A percentile compares a stretch with the other conserved stretches of the same genome.
These are phyloP conservation scores for Populus hybrid DNA, from an alignment of 441 rosid genomes.

Conservation along the genomic window DNA sequence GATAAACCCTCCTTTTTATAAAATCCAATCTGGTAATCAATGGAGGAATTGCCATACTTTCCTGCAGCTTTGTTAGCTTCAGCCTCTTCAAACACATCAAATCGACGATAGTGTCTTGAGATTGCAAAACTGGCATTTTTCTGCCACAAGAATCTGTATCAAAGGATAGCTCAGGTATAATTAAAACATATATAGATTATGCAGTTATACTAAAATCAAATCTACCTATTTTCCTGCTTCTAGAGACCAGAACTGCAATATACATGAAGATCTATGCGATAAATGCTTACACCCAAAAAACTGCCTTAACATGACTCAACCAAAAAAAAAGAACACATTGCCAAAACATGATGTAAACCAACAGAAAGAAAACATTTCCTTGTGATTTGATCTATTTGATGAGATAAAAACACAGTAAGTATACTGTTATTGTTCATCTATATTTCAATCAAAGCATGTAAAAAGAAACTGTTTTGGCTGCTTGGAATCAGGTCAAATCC, in stretches of 20 bases:
- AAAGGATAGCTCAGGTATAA: not conserved
- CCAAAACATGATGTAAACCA: conserved; percentile 7
- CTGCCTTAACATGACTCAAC: not conserved
- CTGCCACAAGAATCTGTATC: conserved; percentile 70
- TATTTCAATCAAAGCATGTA: not conserved
- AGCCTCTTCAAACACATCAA: conserved; percentile 81
- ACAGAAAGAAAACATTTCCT: not conserved
- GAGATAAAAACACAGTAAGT: not conserved
- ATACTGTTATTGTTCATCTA: not conserved
- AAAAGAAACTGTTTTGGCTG: not conserved
- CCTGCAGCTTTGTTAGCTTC: conserved; percentile 90
- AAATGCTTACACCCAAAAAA: not conserved
- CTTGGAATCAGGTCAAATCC: not conserved
- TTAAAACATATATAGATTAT: not conserved
- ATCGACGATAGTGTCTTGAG: conserved; percentile 31
- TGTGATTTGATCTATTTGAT: not conserved
- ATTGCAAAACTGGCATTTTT: conserved; percentile 61
- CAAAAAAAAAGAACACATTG: not conserved
- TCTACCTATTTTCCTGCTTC: not conserved
- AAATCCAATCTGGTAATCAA: conserved; percentile 72
- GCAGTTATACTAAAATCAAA: not conserved
- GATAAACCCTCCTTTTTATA: conserved; percentile 75
- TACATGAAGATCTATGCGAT: not conserved
- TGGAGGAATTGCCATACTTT: conserved; percentile 69
- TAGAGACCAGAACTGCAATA: not conserved